A percentile compares a stretch with the other conserved stretches of the same genome.
Evolutionary conservation across 169 alveolate species (phyloP).

Genomic region (Theileria equi): DNA sequence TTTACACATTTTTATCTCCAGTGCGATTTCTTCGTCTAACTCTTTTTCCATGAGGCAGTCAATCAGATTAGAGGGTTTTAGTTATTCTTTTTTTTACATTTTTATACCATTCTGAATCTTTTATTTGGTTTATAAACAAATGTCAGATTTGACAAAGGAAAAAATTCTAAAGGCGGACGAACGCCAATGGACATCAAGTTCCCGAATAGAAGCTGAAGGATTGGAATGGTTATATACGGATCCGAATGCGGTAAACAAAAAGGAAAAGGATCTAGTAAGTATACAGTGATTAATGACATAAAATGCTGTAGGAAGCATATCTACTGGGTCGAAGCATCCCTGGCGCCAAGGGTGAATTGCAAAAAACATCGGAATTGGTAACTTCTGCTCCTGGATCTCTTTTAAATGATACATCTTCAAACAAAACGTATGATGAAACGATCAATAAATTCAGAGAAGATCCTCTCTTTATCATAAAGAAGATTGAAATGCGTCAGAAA

Average conservation of each 20-base stretch:
- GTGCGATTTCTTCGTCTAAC: neutral
- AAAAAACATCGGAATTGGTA: constrained; percentile 7
- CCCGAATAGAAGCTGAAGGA: constrained; percentile 62
- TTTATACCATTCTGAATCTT: too few species aligned
- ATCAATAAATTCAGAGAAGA: constrained; percentile 60
- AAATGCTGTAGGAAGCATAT: constrained; percentile 30
- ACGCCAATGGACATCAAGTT: constrained; percentile 36
- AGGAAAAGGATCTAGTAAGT: constrained; percentile 28
- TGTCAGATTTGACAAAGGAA: constrained; percentile 25
- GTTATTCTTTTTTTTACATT: neutral
- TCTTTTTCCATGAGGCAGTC: neutral
- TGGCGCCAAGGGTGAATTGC: constrained; percentile 55
- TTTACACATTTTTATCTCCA: neutral
- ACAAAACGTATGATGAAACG: constrained; percentile 9
- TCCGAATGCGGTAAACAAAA: constrained; percentile 28
- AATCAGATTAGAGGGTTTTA: neutral
- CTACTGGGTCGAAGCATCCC: constrained; percentile 59
- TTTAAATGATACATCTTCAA: constrained; percentile 13
- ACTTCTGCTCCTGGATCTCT: constrained; percentile 37
- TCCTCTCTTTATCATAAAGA: constrained; percentile 58
- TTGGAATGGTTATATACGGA: constrained; percentile 68
- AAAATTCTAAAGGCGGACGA: constrained; percentile 17
- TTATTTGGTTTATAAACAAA: constrained; percentile 7
- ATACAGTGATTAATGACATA: neutral
- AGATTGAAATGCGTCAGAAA: constrained; percentile 49